Base-by-base conservation (phyloP, 257 asterid species). In the Ehretia macrophylla region DNA sequence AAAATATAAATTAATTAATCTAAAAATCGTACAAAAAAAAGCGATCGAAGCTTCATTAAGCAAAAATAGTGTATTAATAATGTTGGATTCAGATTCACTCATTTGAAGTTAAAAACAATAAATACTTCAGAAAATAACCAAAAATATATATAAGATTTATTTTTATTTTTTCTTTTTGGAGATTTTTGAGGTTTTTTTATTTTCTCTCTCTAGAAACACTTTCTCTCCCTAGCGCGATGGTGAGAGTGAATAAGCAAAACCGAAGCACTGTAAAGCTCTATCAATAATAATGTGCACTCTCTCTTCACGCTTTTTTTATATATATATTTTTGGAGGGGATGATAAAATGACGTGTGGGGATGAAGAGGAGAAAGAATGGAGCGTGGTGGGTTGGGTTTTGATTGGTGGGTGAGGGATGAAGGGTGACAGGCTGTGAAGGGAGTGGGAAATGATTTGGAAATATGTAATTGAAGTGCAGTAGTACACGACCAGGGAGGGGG, bases 71-170 rank as follows among this genome's bases (percentile, higher is more conserved):
- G 35, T 42, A 42, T 42, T 42, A 56, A 72, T 69, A 75, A 82
- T 79, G 94, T 68, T 69, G 79, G 96, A 88, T 78, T 88, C 83
- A 76, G 88, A 88, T 83, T 85, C 85, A 79, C 54, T 77, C 82
- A 77, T 78, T 56, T 50, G 66, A 65, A 55, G 67, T 65, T 51
- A 47, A 57, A 65, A 52, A 64, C 58, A 37, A 66, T n/a, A 57
- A 60, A 58, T 32, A 51, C 51, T 37, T 22, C 52, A 17, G 17
- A 11, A 56, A 47, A 1, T 21, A 59, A 57, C 44, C 22, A 23
- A 39, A 62, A 21, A 22, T 32, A 50, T 8, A 16, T 14, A 55
- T 18, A 45, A 55, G 32, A 23, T 45, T 27, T 27, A 1, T 27
- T 27, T 27, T 27, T 27, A 5, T 3, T 42, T 42, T 27, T 47